A percentile compares a stretch with the other conserved stretches of the same genome.
phyloP scores from a whole-genome alignment of 768 basidiomycete species.

The Mycena rebaudengoi region DNA sequence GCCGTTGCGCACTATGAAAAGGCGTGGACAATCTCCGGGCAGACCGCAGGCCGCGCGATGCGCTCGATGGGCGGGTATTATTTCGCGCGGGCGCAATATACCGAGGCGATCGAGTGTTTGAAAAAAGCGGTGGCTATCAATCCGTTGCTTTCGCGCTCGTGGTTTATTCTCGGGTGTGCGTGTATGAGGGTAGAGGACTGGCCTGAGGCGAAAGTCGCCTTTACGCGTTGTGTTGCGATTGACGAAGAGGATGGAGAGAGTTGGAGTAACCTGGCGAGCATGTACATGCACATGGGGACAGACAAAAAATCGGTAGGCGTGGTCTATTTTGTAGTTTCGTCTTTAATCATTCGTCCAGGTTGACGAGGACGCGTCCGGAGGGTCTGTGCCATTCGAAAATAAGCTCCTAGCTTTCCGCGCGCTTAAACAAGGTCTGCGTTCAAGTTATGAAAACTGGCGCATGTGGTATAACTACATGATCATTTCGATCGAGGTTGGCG shows the following conservation, averaged over 20 bases:
- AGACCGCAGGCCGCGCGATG: slow-evolving; percentile 90
- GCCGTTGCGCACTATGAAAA: slow-evolving; percentile 78
- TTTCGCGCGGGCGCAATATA: slow-evolving; percentile 73
- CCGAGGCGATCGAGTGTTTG: slow-evolving; percentile 70
- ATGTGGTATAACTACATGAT: slow-evolving; percentile 99
- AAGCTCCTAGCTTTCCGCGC: slow-evolving; percentile 93
- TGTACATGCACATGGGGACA: slow-evolving; percentile 86
- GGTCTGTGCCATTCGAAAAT: slow-evolving; percentile 66
- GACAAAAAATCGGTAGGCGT: slow-evolving; percentile 31
- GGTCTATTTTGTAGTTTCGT: neutral
- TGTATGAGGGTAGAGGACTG: slow-evolving; percentile 85
- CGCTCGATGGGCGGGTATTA: slow-evolving; percentile 88
- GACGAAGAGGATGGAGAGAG: slow-evolving; percentile 98
- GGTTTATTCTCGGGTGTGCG: slow-evolving; percentile 98
- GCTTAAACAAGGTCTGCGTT: slow-evolving; percentile 87
- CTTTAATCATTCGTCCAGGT: slow-evolving; percentile 16
- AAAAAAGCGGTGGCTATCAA: slow-evolving; percentile 86
- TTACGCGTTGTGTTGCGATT: slow-evolving; percentile 85
- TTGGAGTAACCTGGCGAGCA: slow-evolving; percentile 96
- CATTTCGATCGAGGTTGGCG: slow-evolving; percentile 91
- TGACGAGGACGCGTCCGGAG: slow-evolving; percentile 23
- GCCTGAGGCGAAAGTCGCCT: slow-evolving; percentile 85
- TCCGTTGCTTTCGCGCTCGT: slow-evolving; percentile 85
- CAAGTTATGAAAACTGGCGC: slow-evolving; percentile 90
- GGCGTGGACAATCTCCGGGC: slow-evolving; percentile 85